Evolutionary conservation across 352 stramenopile species (phyloP).

Genomic region (Phytophthora cryptogea): DNA sequence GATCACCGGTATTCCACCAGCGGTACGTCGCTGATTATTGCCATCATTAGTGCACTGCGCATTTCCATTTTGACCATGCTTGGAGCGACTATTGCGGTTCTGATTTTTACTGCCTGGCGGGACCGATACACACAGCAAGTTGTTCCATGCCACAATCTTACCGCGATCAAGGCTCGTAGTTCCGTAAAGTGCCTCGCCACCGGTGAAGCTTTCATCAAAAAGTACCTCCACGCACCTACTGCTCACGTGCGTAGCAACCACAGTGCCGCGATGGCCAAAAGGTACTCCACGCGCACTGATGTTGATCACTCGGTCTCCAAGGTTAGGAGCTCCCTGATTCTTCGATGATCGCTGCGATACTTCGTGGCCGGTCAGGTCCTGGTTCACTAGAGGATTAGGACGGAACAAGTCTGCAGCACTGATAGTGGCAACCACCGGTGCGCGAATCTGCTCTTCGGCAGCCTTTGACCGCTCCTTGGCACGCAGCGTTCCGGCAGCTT

Average conservation of each 20-base stretch:
- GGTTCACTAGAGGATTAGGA: slow-evolving; percentile 76
- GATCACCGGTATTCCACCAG: slow-evolving; percentile 18
- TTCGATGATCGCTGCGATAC: slow-evolving; percentile 59
- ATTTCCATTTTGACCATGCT: slow-evolving; percentile 23
- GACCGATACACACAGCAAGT: slow-evolving; percentile 72
- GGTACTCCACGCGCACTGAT: slow-evolving; percentile 94
- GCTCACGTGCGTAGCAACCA: slow-evolving; percentile 96
- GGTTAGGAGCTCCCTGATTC: slow-evolving; percentile 77
- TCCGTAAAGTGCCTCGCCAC: slow-evolving; percentile 95
- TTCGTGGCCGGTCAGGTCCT: slow-evolving; percentile 76
- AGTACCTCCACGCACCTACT: slow-evolving; percentile 98
- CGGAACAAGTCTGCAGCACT: slow-evolving; percentile 67
- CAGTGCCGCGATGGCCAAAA: slow-evolving; percentile 97
- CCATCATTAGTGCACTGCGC: slow-evolving; percentile 10
- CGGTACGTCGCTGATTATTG: slow-evolving; percentile 16
- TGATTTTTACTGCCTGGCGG: slow-evolving; percentile 38
- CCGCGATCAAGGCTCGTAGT: slow-evolving; percentile 94
- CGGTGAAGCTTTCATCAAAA: slow-evolving; percentile 97
- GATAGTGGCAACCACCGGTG: slow-evolving; percentile 49
- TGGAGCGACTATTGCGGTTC: slow-evolving; percentile 17
- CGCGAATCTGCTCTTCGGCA: slow-evolving; percentile 35
- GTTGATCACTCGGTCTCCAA: slow-evolving; percentile 98
- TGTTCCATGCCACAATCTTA: slow-evolving; percentile 95
- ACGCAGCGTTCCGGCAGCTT: slow-evolving; percentile 77
- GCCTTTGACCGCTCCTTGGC: slow-evolving; percentile 66